Evolutionary conservation across 805 yeast genomes (phyloP).

Genomic region (Lipomyces chichibuensis): DNA sequence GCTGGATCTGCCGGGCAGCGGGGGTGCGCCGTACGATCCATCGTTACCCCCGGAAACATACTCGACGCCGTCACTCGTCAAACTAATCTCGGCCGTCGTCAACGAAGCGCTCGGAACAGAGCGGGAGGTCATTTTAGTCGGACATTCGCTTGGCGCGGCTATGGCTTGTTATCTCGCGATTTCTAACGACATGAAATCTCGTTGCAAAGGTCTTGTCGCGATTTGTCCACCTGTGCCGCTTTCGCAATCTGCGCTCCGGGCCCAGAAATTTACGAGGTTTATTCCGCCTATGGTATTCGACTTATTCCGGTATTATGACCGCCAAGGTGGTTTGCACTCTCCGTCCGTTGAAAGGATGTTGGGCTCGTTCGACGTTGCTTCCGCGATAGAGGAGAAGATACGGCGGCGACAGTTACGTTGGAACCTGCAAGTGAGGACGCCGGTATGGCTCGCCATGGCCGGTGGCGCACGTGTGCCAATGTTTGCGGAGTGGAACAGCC

Average conservation of each 20-base stretch:
- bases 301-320: constrained; percentile 59
- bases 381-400: constrained; percentile 45
- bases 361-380: constrained; percentile 37
- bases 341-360: constrained; percentile 63
- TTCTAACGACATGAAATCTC: constrained; percentile 40
- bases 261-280: constrained; percentile 37
- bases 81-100: constrained; percentile 24
- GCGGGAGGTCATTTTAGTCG: constrained; percentile 52
- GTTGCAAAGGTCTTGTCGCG: constrained; percentile 43
- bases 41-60: constrained; percentile 31
- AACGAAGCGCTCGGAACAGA: constrained; percentile 30
- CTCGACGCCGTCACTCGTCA: constrained; percentile 30
- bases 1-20: constrained; percentile 89
- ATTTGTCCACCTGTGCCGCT: constrained; percentile 45
- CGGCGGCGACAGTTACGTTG: constrained; percentile 65
- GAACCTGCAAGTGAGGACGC: constrained; percentile 66
- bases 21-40: constrained; percentile 47
- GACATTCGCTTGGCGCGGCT: constrained; percentile 77
- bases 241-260: constrained; percentile 21
- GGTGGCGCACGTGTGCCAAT: constrained; percentile 54
- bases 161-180: constrained; percentile 49
- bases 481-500: constrained; percentile 49
- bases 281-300: constrained; percentile 52
- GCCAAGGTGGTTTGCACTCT: constrained; percentile 65
- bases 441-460: constrained; percentile 57